These are phyloP conservation scores for Gloeophyllum trabeum DNA, from an alignment of 768 basidiomycete species.

Conservation along the genomic window DNA sequence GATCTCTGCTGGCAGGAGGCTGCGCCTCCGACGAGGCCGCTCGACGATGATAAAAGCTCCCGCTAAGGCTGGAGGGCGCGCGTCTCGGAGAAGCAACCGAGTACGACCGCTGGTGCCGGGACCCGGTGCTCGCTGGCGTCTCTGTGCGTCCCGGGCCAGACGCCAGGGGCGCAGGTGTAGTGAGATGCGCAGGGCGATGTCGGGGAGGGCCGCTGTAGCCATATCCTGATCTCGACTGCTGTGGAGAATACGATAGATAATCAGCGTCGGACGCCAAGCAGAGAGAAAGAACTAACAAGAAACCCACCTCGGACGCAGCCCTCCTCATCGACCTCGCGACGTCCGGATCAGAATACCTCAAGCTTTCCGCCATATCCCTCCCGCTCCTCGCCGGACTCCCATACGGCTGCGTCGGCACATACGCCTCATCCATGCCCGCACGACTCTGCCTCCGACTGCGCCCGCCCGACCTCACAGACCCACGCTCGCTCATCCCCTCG, in stretches of 20 bases:
- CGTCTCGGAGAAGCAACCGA: not conserved
- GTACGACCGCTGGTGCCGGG: not conserved
- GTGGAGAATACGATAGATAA: not conserved
- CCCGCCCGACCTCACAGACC: not conserved
- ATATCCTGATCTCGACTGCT: not conserved
- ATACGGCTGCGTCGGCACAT: not conserved
- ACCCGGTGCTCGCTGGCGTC: too few relatives aligned
- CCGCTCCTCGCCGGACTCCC: not conserved
- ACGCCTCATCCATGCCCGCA: not conserved
- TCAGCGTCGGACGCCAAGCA: not conserved
- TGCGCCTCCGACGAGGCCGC: too few relatives aligned
- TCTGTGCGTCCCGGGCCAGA: not conserved
- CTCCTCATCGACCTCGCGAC: not conserved
- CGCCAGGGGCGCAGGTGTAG: not conserved
- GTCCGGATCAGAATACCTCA: not conserved
- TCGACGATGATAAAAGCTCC: too few relatives aligned
- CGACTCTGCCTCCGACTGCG: not conserved
- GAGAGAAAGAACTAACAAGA: not conserved
- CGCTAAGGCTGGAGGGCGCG: too few relatives aligned
- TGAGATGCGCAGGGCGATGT: not conserved
- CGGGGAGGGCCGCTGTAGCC: not conserved
- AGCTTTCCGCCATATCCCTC: not conserved
- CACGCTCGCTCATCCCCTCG: too few relatives aligned
- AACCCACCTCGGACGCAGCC: not conserved
- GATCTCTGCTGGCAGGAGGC: too few relatives aligned